Base-by-base conservation (phyloP, 73 alveolate species). In the Diophrys sp. region DNA sequence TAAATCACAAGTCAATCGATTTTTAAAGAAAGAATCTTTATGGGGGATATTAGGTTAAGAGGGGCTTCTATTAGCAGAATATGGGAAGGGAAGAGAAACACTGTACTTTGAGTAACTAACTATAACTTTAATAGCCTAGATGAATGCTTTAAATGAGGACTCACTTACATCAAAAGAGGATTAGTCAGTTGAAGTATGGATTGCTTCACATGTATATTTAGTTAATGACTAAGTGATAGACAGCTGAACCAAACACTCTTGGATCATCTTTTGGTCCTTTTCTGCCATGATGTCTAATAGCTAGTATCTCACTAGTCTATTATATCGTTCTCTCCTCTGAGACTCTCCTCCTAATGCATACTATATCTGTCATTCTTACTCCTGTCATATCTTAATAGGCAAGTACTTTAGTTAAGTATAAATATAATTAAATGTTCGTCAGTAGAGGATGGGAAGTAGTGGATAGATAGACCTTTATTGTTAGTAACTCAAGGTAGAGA, bases 261-360 rank as follows among this genome's bases (percentile, higher is more conserved):
- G 93, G 93, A 71, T 86, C 89, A 79, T 78, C 93, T 55, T 86
- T 86, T 0, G 93, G 93, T 25, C 93, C 93, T 69, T 86, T 86
- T 54, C 93, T 79, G 8, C 93, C 93, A 74, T 73, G 82, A 80
- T 71, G 71, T 0, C 93, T 89, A 23, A 86, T 77, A 11, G 78
- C 89, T 23, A 86, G 34, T 0, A 79, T 23, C 31, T 54, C 73
- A 1, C 83, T 77, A 14, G 68, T 33, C 0, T 56, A 54, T 23
- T 70, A 34, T 33, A 26, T 31, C 14, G 93, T 87, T 28, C 74
- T 44, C 11, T 73, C 56, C 33, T 30, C 25, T 23, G 79, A 67
- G 5, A 78, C 34, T 67, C 66, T 85, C 93, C 88, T 84, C 72
- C 5, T 31, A 25, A 27, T 76, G 55, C 14, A 29, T 34, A n/a